phyloP scores from a whole-genome alignment of 306 rosid genomes.

The Cyclanthera cordifolia region DNA sequence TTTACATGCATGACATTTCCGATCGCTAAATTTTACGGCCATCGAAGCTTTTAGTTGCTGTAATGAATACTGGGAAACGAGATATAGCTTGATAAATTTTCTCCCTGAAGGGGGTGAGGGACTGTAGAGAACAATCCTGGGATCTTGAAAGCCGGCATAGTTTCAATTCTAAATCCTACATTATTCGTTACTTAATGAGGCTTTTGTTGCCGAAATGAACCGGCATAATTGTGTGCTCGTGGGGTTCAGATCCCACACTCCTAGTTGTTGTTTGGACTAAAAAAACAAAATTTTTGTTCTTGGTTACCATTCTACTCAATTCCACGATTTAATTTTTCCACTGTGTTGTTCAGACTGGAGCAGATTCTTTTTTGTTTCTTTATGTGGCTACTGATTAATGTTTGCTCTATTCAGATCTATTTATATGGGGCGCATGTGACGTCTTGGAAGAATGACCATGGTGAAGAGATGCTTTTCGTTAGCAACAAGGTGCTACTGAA shows the following conservation, averaged over 20 bases:
- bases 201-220: not conserved
- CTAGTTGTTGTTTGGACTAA: too few relatives aligned
- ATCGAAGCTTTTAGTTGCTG: not conserved
- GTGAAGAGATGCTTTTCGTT: constrained; percentile 87
- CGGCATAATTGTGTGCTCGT: too few relatives aligned
- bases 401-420: constrained; percentile 44
- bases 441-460: constrained; percentile 92
- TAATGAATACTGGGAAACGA: not conserved
- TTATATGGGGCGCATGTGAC: constrained; percentile 89
- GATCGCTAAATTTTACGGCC: not conserved
- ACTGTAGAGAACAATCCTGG: not conserved
- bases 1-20: not conserved
- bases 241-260: too few relatives aligned
- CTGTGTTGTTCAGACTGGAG: not conserved
- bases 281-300: too few relatives aligned
- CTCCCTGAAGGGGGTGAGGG: not conserved
- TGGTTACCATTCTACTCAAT: not conserved
- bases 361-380: not conserved
- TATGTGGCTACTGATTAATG: constrained; percentile 10
- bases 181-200: not conserved
- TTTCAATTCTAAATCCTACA: not conserved
- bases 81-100: not conserved
- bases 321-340: not conserved
- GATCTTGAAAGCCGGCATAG: not conserved
- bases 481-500: constrained; percentile 57